phyloP scores from a whole-genome alignment of 768 basidiomycete genomes.

The Galerina sulciceps region DNA sequence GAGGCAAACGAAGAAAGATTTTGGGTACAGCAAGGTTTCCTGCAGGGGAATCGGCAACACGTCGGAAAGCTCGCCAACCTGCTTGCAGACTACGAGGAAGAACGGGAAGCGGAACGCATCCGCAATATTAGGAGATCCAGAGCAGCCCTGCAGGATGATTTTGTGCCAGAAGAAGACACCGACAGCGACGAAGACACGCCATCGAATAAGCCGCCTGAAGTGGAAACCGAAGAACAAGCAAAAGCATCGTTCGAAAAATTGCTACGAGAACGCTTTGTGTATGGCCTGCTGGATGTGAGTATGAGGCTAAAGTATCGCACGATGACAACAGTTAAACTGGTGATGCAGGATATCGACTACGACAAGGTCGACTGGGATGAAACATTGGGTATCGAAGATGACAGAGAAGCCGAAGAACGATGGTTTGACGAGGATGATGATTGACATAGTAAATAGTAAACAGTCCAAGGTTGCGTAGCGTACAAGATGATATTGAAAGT shows the following conservation, averaged over 20 bases:
- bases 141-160: constrained; percentile 41
- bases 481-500: constrained; percentile 4
- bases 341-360: constrained; percentile 65
- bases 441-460: neutral
- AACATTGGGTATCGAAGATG: constrained; percentile 59
- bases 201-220: constrained; percentile 28
- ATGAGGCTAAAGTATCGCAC: neutral
- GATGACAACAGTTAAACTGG: neutral
- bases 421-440: constrained; percentile 74
- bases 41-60: constrained; percentile 57
- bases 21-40: constrained; percentile 69
- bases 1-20: constrained; percentile 68
- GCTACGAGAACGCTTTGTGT: constrained; percentile 74
- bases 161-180: constrained; percentile 74
- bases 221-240: constrained; percentile 54
- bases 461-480: too few species aligned
- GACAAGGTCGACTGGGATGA: constrained; percentile 80
- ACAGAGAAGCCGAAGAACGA: constrained; percentile 64
- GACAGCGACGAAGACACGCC: constrained; percentile 49
- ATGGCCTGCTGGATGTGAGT: constrained; percentile 74
- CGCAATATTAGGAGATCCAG: constrained; percentile 50
- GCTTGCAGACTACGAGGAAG: constrained; percentile 77
- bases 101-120: constrained; percentile 69
- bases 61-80: constrained; percentile 73
- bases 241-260: constrained; percentile 58